Base-by-base conservation (phyloP, 2,329 filamentous ascomycete genomes). In the Myotisia sp. region DNA sequence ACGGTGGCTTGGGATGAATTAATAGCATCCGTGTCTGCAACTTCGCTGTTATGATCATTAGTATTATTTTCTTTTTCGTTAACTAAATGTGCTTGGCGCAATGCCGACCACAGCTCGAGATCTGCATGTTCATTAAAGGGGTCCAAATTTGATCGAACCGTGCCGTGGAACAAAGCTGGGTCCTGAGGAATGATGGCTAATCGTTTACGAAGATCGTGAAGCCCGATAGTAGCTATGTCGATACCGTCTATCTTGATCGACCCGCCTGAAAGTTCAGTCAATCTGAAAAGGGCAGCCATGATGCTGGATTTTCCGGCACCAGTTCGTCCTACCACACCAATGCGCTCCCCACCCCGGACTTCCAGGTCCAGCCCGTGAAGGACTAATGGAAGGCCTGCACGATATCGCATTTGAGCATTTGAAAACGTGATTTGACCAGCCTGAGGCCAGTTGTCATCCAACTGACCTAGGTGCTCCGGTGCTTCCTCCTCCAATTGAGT, bases 401-500 rank as follows among this genome's bases (percentile, higher is more conserved):
- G 74, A 53, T 87, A 87, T 10, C 80, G 71, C 81, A 87, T 86
- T 54, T 82, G 63, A 29, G 84, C 79, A 31, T 80, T 64, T 38
- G 76, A 66, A 51, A 87, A 86, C 14, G 74, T 52, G 42, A 87
- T 86, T 51, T 86, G 80, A 18, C 87, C 90, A 45, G 74, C 74
- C 48, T 92, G 77, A 0, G 90, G 90, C 90, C 90, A 98, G 13
- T 68, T 68, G 1, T 72, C 62, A 12, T 74, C 71, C 3, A 93
- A 72, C 4, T 85, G 72, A 27, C 55, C 58, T 21, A 82, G 77
- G 47, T 86, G 80, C 2, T 86, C 65, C 0, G 86, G 83, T 0
- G 87, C 83, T 56, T 95, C 90, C 52, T 93, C 79, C 42, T 92
- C 85, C 3, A 98, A 70, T 45, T 82, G 60, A 1, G 74, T 83